Evolutionary conservation across 495 filamentous ascomycete species (phyloP), one percentile per base, ranked within the genome.

Genomic region (Ascodesmis nigricans): DNA sequence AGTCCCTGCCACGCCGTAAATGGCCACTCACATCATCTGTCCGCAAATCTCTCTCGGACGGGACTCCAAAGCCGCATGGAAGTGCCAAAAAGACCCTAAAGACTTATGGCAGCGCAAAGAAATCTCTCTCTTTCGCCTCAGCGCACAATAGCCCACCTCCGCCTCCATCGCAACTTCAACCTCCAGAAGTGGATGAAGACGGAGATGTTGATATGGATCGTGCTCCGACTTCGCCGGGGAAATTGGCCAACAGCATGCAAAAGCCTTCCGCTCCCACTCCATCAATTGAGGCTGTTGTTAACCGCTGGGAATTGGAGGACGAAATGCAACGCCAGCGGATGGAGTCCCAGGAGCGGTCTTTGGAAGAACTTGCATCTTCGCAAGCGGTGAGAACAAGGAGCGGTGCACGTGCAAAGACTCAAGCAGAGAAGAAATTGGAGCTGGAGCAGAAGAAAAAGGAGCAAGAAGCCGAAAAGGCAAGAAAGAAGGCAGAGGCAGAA

Each of bases 321-420:
- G 33, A 26, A 11, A 25, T 11, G 6, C 23, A 6, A 6, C 6
- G 23, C 23, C 23, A 25, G 23, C 23, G 6, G 23, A 25, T 25
- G 23, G 11, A 34, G 20, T 9, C 31, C 32, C 11, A 35, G 18
- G 18, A 44, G 33, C 16, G 3, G 8, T 45, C 10, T 31, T 32
- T 9, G 29, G 30, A 21, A 21, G 27, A 3, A 13, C 33, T 10
- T 29, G 35, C 15, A 30, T 22, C 2, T 37, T 32, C 17, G 41
- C 41, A n/a, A 36, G 44, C 10, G 42, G 38, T 21, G 42, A 40
- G 11, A 36, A 35, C 15, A 42, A 39, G n/a, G 36, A 46, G 11
- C 10, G 11, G n/a, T 8, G n/a, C n/a, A n/a, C n/a, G n/a, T n/a
- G n/a, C n/a, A n/a, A n/a, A n/a, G n/a, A n/a, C n/a, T n/a, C n/a